phyloP scores from a whole-genome alignment of 1,284 basidiomycete species.

The Trametes sp. region DNA sequence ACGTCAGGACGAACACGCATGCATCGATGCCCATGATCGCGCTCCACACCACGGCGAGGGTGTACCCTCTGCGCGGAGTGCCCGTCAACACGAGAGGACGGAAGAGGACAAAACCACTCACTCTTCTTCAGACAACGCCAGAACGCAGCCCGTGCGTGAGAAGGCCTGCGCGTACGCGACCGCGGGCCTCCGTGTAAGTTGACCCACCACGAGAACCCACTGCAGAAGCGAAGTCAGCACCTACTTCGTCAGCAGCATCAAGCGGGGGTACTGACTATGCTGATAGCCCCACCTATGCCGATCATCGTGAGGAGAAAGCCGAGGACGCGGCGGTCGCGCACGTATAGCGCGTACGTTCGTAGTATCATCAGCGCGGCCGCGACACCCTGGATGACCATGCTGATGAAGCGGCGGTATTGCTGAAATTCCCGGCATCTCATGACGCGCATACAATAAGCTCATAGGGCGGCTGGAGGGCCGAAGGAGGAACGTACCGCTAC shows the following conservation, averaged over 20 bases:
- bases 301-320: background rate
- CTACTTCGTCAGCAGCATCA: background rate
- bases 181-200: background rate
- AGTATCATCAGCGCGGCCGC: slow-evolving; percentile 9
- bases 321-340: slow-evolving; percentile 4
- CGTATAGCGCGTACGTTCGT: slow-evolving; percentile 19
- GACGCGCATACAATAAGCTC: background rate
- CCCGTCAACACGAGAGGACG: background rate
- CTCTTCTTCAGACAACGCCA: slow-evolving; percentile 14
- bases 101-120: background rate
- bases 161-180: background rate
- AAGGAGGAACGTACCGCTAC: background rate
- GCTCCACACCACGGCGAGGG: slow-evolving; percentile 20
- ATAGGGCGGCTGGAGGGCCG: too few species aligned
- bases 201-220: slow-evolving; percentile 2
- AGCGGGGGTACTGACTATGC: background rate
- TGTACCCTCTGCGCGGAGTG: slow-evolving; percentile 11
- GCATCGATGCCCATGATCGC: slow-evolving; percentile 17
- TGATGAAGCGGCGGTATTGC: slow-evolving; percentile 11
- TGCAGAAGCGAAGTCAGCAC: background rate
- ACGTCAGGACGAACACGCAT: slow-evolving; percentile 13
- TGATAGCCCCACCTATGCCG: background rate
- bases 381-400: slow-evolving; percentile 10
- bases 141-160: slow-evolving; percentile 11
- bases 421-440: slow-evolving; percentile 14